Conservation (phyloP, 225 moss, liverwort and hornwort species). For the Rhytidiadelphus loreus region DNA sequence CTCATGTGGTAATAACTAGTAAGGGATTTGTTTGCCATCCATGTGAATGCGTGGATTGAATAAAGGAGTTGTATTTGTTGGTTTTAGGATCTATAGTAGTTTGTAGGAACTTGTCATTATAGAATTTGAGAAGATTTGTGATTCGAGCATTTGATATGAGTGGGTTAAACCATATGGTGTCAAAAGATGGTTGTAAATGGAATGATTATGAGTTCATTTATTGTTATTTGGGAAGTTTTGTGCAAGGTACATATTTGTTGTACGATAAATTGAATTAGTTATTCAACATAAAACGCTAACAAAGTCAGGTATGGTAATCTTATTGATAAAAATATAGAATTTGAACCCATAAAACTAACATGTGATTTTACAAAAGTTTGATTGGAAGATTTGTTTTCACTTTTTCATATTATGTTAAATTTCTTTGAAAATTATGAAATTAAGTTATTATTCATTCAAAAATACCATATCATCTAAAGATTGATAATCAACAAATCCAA, state of each 20-base stretch:
- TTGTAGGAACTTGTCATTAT: background rate
- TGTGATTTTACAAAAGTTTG: background rate
- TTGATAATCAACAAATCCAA: background rate
- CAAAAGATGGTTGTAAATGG: background rate
- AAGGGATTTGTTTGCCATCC: background rate
- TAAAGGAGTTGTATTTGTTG: background rate
- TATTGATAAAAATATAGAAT: background rate
- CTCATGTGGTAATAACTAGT: too few relatives aligned
- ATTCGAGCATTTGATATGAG: background rate
- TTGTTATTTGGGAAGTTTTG: background rate
- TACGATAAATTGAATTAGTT: background rate
- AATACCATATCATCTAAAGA: background rate
- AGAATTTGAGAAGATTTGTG: fast-evolving
- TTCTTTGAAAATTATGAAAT: background rate
- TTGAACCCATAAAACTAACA: background rate
- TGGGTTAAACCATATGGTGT: background rate
- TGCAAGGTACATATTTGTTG: background rate
- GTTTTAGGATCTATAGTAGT: background rate
- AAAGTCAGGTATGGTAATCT: fast-evolving
- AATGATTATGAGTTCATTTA: background rate
- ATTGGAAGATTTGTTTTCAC: background rate
- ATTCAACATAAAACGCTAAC: background rate
- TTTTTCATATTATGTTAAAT: background rate
- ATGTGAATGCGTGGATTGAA: background rate
- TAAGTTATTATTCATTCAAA: background rate